These are phyloP conservation scores for Centrapalus pauciflorus DNA, from an alignment of 129 eudicot species.

Conservation along the genomic window DNA sequence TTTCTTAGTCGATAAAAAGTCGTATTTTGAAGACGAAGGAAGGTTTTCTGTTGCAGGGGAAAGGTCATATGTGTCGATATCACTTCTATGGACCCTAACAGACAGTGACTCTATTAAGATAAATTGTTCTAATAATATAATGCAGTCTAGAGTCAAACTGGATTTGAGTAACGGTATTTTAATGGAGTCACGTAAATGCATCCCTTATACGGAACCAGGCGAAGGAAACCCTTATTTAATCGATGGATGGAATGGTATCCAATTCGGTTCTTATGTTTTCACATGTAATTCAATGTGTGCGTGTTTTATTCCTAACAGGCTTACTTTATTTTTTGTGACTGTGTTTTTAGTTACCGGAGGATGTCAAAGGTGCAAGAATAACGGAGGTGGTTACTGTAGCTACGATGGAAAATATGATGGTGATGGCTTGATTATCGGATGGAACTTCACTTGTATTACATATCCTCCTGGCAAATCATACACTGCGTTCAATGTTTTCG, in stretches of 20 bases:
- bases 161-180: not conserved
- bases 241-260: constrained; percentile 1
- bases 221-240: not conserved
- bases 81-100: not conserved
- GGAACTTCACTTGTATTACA: not conserved
- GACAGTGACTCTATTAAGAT: not conserved
- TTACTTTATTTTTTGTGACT: not conserved
- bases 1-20: constrained; percentile 7
- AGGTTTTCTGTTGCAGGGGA: not conserved
- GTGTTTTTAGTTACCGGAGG: not conserved
- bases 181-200: not conserved
- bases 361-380: not conserved
- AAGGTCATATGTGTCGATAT: not conserved
- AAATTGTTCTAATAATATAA: not conserved
- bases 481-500: not conserved
- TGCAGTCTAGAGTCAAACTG: not conserved
- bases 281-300: not conserved
- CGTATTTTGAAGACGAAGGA: not conserved
- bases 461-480: not conserved
- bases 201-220: not conserved
- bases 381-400: not conserved
- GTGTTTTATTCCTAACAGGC: not conserved
- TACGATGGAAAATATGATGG: not conserved
- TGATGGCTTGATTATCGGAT: not conserved
- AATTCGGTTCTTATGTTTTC: not conserved